Evolutionary conservation across 2,329 filamentous ascomycete species (phyloP).

Genomic region (Cladosporium velox): DNA sequence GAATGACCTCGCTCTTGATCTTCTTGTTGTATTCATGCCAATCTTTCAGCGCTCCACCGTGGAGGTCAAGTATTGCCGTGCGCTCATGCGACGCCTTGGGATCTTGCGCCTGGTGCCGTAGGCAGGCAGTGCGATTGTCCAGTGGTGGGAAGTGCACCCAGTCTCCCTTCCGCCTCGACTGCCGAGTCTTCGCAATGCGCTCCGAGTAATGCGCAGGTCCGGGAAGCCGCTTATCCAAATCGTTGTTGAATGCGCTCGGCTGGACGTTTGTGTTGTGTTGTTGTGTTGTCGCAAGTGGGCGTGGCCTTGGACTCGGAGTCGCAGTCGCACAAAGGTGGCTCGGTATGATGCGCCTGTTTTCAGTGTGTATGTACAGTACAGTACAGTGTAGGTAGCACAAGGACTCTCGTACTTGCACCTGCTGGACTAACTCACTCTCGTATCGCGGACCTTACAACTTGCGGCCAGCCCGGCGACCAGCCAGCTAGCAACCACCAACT

Average conservation of each 20-base stretch:
- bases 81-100: constrained; percentile 8
- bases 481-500: not conserved
- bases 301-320: not conserved
- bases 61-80: not conserved
- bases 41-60: not conserved
- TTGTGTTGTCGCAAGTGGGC: constrained; percentile 1
- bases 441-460: not conserved
- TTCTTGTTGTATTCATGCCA: constrained; percentile 15
- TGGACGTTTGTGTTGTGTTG: not conserved
- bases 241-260: not conserved
- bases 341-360: not conserved
- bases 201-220: not conserved
- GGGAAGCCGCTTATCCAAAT: not conserved
- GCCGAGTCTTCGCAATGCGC: not conserved
- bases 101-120: not conserved
- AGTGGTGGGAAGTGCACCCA: not conserved
- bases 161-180: not conserved
- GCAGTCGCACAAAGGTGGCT: not conserved
- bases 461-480: no score
- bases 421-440: not conserved
- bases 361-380: not conserved
- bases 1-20: constrained; percentile 8
- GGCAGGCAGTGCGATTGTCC: not conserved
- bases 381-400: not conserved
- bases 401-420: not conserved